Percentiles rank a stretch among this genome's conserved stretches.
Evolutionary conservation across 192 early-diverging fungal genomes (phyloP).

Genomic region (Diversispora epigaea): DNA sequence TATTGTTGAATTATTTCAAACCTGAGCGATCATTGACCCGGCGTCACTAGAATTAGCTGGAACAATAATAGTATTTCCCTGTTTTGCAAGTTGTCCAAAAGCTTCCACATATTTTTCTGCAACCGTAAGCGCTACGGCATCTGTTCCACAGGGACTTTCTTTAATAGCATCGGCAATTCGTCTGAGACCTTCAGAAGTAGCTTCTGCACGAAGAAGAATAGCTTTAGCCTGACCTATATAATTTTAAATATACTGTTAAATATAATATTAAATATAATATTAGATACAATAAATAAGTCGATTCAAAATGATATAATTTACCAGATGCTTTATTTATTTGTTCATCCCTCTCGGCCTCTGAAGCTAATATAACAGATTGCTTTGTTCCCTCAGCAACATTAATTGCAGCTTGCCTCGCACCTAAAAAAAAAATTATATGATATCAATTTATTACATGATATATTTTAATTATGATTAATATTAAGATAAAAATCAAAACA

Average conservation of each 20-base stretch:
- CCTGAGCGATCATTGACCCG: conserved; percentile 87
- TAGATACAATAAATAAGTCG: not conserved
- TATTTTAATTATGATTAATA: not conserved
- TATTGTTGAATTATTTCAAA: conserved; percentile 13
- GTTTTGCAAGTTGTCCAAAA: conserved; percentile 89
- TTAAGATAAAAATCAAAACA: not conserved
- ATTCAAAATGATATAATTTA: conserved; percentile 14
- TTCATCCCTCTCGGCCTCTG: conserved; percentile 86
- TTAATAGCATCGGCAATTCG: conserved; percentile 78
- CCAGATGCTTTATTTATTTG: conserved; percentile 90
- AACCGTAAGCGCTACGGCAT: conserved; percentile 86
- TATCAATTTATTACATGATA: not conserved
- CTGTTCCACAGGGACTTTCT: conserved; percentile 60
- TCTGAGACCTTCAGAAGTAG: conserved; percentile 79
- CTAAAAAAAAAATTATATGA: conserved; percentile 26
- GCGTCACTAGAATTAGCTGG: conserved; percentile 82
- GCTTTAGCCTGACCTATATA: conserved; percentile 84
- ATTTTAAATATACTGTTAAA: not conserved
- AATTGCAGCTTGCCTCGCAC: conserved; percentile 87
- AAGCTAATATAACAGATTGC: conserved; percentile 88
- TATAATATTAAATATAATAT: not conserved
- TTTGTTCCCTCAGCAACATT: conserved; percentile 96
- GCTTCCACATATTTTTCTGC: conserved; percentile 97
- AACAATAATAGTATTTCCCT: conserved; percentile 85
- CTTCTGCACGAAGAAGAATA: conserved; percentile 79